Base-by-base conservation (phyloP, 306 rosid species). In the Castanea mollissima region DNA sequence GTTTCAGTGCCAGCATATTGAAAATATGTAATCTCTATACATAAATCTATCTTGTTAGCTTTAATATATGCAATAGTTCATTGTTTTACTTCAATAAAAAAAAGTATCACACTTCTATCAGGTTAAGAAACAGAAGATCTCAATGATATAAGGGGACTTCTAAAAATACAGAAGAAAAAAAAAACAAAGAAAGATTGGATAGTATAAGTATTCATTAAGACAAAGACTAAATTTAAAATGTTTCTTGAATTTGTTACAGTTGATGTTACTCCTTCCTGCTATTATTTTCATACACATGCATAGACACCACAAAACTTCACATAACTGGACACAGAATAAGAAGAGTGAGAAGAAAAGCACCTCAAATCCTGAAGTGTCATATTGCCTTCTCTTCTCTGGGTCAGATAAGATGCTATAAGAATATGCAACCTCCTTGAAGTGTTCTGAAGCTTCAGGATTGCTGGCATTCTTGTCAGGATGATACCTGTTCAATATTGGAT, bases 301-400 rank as follows among this genome's bases (percentile, higher is more conserved):
- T n/a, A 19, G 52, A 35, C 14, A n/a, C 52, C 72, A 68, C 27
- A 68, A 68, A 35, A 68, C 31, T 54, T 34, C 55, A n/a, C 72
- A 55, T 54, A 51, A 35, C 4, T 2, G 4, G 34, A 55, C 69
- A 44, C 58, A 65, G 71, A 72, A 76, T 21, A 76, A 44, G 49
- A 52, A 44, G 76, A 41, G 7, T 15, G 68, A 21, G 58, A 74
- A 74, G 82, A 81, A 71, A 84, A 63, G 70, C 46, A 96, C 99
- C 99, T 96, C 98, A 77, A 93, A 96, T 51, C 99, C 99, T 29
- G 97, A 92, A 82, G 82, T 96, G 80, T 96, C 99, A 78, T 90
- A 96, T 80, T 93, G 98, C 86, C 94, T 89, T 85, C 96, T 96
- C 90, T 93, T 96, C 90, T 93, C 98, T 27, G 98, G 97, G 82